Evolutionary conservation across 2,329 filamentous ascomycete species (phyloP).

Genomic region (Diaporthe sp.): DNA sequence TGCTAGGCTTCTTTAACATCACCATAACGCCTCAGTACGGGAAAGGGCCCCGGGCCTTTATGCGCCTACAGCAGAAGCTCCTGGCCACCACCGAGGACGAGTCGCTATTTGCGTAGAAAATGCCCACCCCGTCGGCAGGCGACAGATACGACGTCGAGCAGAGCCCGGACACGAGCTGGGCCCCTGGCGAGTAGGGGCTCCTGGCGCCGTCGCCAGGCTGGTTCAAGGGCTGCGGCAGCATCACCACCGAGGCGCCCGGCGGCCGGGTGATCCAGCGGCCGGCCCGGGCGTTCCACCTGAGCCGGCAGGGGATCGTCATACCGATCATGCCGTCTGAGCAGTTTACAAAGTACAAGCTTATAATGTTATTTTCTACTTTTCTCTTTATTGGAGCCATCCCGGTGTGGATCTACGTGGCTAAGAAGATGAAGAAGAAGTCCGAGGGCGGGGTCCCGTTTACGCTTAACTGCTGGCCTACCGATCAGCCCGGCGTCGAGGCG

Average conservation of each 20-base stretch:
- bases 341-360: background rate
- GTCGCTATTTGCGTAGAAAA: slow-evolving; percentile 14
- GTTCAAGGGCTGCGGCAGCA: background rate
- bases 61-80: slow-evolving; percentile 1
- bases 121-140: background rate
- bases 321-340: background rate
- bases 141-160: background rate
- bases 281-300: background rate
- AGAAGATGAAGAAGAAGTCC: background rate
- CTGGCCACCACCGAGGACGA: background rate
- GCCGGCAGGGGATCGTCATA: background rate
- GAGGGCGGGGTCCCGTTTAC: background rate
- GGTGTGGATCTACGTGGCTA: background rate
- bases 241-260: background rate
- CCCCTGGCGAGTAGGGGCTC: background rate
- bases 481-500: background rate
- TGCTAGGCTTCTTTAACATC: slow-evolving; percentile 1
- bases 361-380: accelerated
- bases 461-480: background rate
- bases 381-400: background rate
- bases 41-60: background rate
- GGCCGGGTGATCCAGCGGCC: background rate
- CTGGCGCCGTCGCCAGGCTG: slow-evolving; percentile 3
- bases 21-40: background rate
- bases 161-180: background rate